Base-by-base conservation (phyloP, 805 yeast genomes). In the Candida dendrica region DNA sequence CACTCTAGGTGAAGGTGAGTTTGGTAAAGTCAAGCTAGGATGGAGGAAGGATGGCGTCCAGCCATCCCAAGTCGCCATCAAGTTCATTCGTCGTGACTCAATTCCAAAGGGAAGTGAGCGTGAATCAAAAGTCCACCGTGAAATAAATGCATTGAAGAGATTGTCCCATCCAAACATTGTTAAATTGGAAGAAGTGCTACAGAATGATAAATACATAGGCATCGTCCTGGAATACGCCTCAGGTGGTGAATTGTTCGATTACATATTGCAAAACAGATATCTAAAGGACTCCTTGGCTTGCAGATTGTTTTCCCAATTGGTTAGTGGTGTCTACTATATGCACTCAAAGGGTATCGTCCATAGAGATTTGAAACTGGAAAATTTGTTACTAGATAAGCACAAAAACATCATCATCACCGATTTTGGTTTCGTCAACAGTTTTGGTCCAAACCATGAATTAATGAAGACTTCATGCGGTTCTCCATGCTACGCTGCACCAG, bases 401-500 rank as follows among this genome's bases (percentile, higher is more conserved):
- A 89, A 89, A 7, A 58, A 81, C 30, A 75, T 80, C 40, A 79
- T 82, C 51, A 63, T 83, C 27, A 79, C 87, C 34, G 91, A 83
- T 65, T 83, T 82, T 59, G 91, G 91, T 0, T 93, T 93, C 64
- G 98, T 95, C 31, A 93, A 93, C 63, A 82, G 91, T 24, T 93
- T 66, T 47, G 57, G 56, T 38, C 63, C 65, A 30, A 73, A 71
- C 17, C 74, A 73, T 49, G 96, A 88, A 59, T 66, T 87, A 36
- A 93, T 91, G 98, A 81, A 81, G 58, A 91, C 98, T 1, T 79
- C 90, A 31, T 91, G 98, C 62, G 98, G 98, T 2, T 87, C 96
- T 3, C 98, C 98, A 1, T 91, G 98, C 61, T 91, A 91, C 63
- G 98, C 98, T 0, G 98, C 98, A 1, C 98, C 98, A 0, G 98